A percentile compares a stretch with the other conserved stretches of the same genome.
Evolutionary conservation across 2,329 filamentous ascomycete genomes (phyloP).

Genomic region (Trichoderma sp.): DNA sequence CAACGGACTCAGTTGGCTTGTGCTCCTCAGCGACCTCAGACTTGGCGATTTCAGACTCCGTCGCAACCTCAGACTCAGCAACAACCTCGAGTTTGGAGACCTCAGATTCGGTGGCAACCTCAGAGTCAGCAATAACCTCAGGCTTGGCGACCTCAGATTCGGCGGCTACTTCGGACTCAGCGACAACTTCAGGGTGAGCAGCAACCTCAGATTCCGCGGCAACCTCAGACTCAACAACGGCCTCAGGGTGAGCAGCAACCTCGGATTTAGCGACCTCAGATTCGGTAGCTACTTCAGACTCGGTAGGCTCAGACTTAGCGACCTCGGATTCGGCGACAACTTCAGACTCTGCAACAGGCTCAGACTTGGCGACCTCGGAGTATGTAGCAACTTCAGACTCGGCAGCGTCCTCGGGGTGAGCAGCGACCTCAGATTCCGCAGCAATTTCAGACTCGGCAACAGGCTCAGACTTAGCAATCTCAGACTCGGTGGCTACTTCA

Average conservation of each 20-base stretch:
- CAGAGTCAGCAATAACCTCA: neutral
- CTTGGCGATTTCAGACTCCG: slow-evolving; percentile 19
- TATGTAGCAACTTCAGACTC: neutral
- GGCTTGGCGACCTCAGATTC: neutral
- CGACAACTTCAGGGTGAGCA: neutral
- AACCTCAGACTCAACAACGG: slow-evolving; percentile 14
- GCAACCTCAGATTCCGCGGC: slow-evolving; percentile 17
- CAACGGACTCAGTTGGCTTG: slow-evolving; percentile 3
- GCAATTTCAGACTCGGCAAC: neutral
- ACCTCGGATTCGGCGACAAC: neutral
- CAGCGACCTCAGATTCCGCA: neutral
- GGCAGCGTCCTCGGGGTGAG: neutral
- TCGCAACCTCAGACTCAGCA: neutral
- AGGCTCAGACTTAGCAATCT: slow-evolving; percentile 15
- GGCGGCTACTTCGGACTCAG: neutral
- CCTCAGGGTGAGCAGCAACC: slow-evolving; percentile 19
- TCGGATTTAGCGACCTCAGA: slow-evolving; percentile 19
- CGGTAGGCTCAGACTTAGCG: slow-evolving; percentile 11
- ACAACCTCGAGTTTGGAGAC: neutral
- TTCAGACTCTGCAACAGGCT: slow-evolving; percentile 7
- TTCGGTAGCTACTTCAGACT: slow-evolving; percentile 22
- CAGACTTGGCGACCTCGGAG: neutral
- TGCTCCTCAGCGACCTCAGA: slow-evolving; percentile 7
- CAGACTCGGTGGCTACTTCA: slow-evolving; percentile 16
- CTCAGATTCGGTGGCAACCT: neutral